Evolutionary conservation across 345 rosid genomes (phyloP), one percentile per base, ranked within the genome.

Genomic region (Eucalyptus regnans): DNA sequence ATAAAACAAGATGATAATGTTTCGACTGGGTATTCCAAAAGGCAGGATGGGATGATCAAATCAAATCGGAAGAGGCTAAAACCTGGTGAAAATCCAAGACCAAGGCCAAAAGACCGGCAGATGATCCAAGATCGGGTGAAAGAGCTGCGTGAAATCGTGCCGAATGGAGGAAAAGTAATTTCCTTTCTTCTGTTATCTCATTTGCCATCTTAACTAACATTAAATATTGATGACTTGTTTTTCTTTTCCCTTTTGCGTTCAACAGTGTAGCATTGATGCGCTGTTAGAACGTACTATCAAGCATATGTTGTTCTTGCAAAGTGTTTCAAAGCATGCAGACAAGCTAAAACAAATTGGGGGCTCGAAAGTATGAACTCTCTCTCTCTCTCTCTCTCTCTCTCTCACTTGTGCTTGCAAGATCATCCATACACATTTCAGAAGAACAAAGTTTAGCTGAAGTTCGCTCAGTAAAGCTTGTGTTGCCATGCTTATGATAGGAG

Each of bases 71-170:
- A 98, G 91, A 94, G 97, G 89, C 93, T 93, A 90, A 98, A 95
- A 92, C 95, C 96, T 50, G 99, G 99, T 86, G 99, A 96, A 95
- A 98, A 93, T 80, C 96, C 99, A 46, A 92, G 97, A 89, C 99
- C 99, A 49, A 96, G 99, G 94, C 99, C 99, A 46, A 98, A 97
- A 92, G 99, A 98, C 94, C 96, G 99, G 12, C 99, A 98, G 88
- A 93, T 96, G 99, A 98, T 98, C 89, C 99, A 98, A 94, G 99
- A 98, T 92, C 97, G 99, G 88, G 96, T 98, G 68, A 98, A 97
- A 93, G 99, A 98, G 94, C 88, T 98, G 95, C 95, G 99, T 37
- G 99, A 98, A 92, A 97, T 98, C 90, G 97, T 98, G 54, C 99
- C 99, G 12, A 96, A 94, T 89, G 98, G 99, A 43, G 96, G 95